Evolutionary conservation across 345 rosid genomes (phyloP).

Genomic region (Nephelium lappaceum): DNA sequence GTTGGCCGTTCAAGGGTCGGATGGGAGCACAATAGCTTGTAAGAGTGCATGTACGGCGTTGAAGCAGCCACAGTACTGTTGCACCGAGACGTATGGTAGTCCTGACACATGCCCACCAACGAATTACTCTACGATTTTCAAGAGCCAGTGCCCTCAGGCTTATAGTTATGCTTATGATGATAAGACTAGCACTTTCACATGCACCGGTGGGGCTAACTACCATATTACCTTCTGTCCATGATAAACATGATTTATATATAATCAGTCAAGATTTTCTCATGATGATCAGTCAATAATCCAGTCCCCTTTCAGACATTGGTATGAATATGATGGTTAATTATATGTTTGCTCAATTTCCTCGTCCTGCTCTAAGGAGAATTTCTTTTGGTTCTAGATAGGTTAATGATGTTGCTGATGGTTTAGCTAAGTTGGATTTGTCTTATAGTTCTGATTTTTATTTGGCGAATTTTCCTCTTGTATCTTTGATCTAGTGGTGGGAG

Average conservation of each 20-base stretch:
- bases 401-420: too few relatives aligned
- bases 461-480: too few relatives aligned
- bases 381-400: too few relatives aligned
- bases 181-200: conserved; percentile 35
- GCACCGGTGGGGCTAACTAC: conserved; percentile 45
- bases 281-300: too few relatives aligned
- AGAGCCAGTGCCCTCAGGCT: conserved; percentile 58
- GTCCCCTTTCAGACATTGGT: too few relatives aligned
- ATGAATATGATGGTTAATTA: too few relatives aligned
- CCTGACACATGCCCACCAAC: conserved; percentile 46
- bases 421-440: too few relatives aligned
- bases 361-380: too few relatives aligned
- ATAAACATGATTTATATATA: background rate
- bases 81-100: conserved; percentile 34
- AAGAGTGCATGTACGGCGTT: conserved; percentile 48
- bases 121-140: conserved; percentile 42
- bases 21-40: conserved; percentile 40
- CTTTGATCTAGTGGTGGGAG: too few relatives aligned
- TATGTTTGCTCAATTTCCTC: too few relatives aligned
- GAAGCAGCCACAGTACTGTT: conserved; percentile 40
- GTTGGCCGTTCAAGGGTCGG: conserved; percentile 29
- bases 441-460: too few relatives aligned
- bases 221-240: conserved; percentile 47
- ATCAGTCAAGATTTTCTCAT: too few relatives aligned
- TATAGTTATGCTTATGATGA: conserved; percentile 63